A percentile compares a stretch with the other conserved stretches of the same genome.
Evolutionary conservation across 2,329 filamentous ascomycete species (phyloP).

Genomic region (Niveomyces coronatus): DNA sequence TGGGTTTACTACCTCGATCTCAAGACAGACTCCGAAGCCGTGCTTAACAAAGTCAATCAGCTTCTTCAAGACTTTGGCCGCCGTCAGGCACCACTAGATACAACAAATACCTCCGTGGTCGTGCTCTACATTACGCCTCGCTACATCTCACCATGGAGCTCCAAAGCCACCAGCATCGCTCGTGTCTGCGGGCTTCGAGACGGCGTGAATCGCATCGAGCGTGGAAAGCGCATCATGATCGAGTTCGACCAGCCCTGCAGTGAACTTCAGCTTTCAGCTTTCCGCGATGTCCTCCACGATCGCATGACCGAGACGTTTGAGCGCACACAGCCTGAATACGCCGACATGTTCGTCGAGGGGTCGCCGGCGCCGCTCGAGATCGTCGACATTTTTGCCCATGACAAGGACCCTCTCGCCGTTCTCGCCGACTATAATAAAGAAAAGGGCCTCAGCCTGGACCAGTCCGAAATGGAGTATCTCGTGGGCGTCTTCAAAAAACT

Average conservation of each 20-base stretch:
- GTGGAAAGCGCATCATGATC: constrained; percentile 68
- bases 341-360: constrained; percentile 68
- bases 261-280: constrained; percentile 39
- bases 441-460: constrained; percentile 77
- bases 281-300: constrained; percentile 71
- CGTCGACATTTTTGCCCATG: constrained; percentile 61
- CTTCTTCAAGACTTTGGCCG: constrained; percentile 33
- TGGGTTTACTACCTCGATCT: constrained; percentile 61
- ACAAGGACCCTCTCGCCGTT: constrained; percentile 55
- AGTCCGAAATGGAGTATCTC: constrained; percentile 84
- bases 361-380: constrained; percentile 54
- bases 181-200: constrained; percentile 76
- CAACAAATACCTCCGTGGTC: constrained; percentile 36
- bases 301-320: constrained; percentile 88
- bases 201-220: constrained; percentile 68
- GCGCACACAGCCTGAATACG: constrained; percentile 54
- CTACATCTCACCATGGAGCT: constrained; percentile 94
- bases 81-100: constrained; percentile 17
- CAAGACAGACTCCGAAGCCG: constrained; percentile 31
- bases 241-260: constrained; percentile 41
- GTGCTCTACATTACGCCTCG: constrained; percentile 70
- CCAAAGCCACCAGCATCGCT: constrained; percentile 87
- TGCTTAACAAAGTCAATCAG: constrained; percentile 36
- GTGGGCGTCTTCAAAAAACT: constrained; percentile 51
- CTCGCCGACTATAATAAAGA: constrained; percentile 75